phyloP scores from a whole-genome alignment of 768 basidiomycete species.

The Hydnomerulius pinastri region DNA sequence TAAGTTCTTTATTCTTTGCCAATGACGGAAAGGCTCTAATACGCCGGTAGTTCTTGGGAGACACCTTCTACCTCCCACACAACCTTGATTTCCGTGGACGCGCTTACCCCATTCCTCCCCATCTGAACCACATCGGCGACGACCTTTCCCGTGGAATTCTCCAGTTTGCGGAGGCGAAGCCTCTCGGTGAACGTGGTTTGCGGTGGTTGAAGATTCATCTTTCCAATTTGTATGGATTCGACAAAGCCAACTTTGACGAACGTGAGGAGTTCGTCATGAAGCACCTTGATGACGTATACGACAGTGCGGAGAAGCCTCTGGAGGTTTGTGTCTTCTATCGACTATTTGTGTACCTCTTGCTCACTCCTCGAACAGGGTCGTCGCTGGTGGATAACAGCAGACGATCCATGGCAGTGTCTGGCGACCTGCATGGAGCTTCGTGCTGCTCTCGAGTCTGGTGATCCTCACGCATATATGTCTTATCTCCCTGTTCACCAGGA shows the following conservation, averaged over 20 bases:
- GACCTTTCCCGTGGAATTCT: slow-evolving; percentile 89
- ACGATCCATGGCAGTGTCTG: slow-evolving; percentile 98
- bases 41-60: slow-evolving; percentile 70
- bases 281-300: slow-evolving; percentile 74
- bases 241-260: slow-evolving; percentile 94
- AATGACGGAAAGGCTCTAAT: slow-evolving; percentile 1
- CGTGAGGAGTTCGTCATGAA: slow-evolving; percentile 79
- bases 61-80: slow-evolving; percentile 90
- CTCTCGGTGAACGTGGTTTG: slow-evolving; percentile 81
- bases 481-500: slow-evolving; percentile 95
- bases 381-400: slow-evolving; percentile 88
- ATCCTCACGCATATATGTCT: slow-evolving; percentile 58
- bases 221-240: slow-evolving; percentile 90
- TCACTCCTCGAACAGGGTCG: slow-evolving; percentile 48
- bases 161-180: slow-evolving; percentile 75
- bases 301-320: slow-evolving; percentile 80
- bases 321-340: slow-evolving; percentile 45
- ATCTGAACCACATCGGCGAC: slow-evolving; percentile 94
- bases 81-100: slow-evolving; percentile 98
- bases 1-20: slow-evolving; percentile 40
- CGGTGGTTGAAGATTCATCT: slow-evolving; percentile 96
- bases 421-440: slow-evolving; percentile 90
- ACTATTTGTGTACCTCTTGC: background rate
- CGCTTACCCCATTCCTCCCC: slow-evolving; percentile 95
- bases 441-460: slow-evolving; percentile 71